Conservation (phyloP, 345 rosid genomes). For the Arabidopsis arenosa region DNA sequence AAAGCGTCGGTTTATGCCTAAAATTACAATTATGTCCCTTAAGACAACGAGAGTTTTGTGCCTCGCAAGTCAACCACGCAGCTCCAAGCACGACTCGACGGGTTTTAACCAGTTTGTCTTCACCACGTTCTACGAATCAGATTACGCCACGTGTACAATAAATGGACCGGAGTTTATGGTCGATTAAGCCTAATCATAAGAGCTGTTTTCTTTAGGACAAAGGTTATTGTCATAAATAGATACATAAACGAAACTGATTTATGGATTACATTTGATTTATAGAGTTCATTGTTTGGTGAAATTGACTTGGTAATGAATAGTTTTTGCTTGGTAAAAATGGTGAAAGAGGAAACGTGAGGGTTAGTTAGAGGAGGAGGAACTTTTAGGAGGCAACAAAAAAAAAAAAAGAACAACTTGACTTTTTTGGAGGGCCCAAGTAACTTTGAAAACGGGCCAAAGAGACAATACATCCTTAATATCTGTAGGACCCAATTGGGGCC, state of each 20-base stretch:
- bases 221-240: slow-evolving; percentile 24
- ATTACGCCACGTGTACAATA: slow-evolving; percentile 12
- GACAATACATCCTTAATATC: slow-evolving; percentile 33
- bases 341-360: slow-evolving; percentile 31
- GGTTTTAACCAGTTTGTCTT: slow-evolving; percentile 31
- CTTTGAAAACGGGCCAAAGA: slow-evolving; percentile 35
- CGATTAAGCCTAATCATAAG: slow-evolving; percentile 26
- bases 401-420: slow-evolving; percentile 26
- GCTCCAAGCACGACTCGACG: slow-evolving; percentile 37
- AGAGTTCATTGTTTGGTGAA: not conserved
- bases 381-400: not conserved
- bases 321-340: not conserved
- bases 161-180: not conserved
- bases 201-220: slow-evolving; percentile 9
- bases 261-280: not conserved
- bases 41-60: not conserved
- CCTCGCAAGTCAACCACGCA: slow-evolving; percentile 38
- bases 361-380: slow-evolving; percentile 6
- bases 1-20: slow-evolving; percentile 29
- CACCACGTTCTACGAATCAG: slow-evolving; percentile 32
- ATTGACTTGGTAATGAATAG: not conserved
- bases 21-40: slow-evolving; percentile 10
- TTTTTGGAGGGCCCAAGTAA: slow-evolving; percentile 30
- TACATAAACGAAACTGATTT: not conserved
- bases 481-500: slow-evolving; percentile 30